These are phyloP conservation scores for Citrus mangshanensis DNA, from an alignment of 345 rosid species.

Conservation along the genomic window DNA sequence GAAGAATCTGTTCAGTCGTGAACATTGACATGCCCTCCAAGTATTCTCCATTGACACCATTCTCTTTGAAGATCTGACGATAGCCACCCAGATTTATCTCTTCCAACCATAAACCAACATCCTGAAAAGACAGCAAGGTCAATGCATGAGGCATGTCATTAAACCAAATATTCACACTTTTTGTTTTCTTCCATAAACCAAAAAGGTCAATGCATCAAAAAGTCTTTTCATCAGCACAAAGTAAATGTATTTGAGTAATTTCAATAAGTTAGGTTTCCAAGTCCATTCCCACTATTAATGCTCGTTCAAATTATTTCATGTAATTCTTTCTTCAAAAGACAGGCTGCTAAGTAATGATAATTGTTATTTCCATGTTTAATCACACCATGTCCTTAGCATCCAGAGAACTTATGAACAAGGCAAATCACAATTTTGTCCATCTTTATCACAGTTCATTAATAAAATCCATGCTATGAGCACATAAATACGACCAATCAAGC, in stretches of 20 bases:
- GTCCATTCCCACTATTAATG: background rate
- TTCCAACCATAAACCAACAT: constrained; percentile 96
- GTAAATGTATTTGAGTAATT: background rate
- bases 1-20: constrained; percentile 96
- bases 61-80: constrained; percentile 86
- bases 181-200: background rate
- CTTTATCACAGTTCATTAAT: background rate
- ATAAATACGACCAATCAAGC: background rate
- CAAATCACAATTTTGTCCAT: background rate
- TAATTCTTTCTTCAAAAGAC: background rate
- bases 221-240: background rate
- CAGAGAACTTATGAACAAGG: background rate
- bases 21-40: constrained; percentile 96
- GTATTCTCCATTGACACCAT: constrained; percentile 92
- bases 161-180: background rate
- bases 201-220: background rate
- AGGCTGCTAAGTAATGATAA: background rate
- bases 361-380: background rate
- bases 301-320: background rate
- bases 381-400: background rate
- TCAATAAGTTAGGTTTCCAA: background rate
- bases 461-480: background rate
- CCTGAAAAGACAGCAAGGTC: constrained; percentile 35
- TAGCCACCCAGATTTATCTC: constrained; percentile 88
- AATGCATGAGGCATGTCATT: background rate